Evolutionary conservation across 2,329 filamentous ascomycete species (phyloP).

Genomic region (Botrytis galanthina): DNA sequence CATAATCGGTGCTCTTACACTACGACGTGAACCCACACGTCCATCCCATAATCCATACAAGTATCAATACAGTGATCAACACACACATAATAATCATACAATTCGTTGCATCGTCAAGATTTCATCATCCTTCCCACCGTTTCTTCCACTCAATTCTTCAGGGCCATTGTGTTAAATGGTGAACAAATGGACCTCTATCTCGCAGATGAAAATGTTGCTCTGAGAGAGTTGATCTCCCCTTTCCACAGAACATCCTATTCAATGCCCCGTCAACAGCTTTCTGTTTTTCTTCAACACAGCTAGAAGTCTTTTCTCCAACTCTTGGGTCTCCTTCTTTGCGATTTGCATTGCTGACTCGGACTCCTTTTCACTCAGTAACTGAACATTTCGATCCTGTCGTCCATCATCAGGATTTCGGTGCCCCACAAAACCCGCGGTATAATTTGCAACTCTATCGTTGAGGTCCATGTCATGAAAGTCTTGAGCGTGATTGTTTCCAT

Average conservation of each 20-base stretch:
- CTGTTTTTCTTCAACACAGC: conserved; percentile 59
- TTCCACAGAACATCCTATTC: conserved; percentile 21
- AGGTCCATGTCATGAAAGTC: conserved; percentile 33
- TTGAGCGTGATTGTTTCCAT: conserved; percentile 25
- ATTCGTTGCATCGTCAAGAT: background rate
- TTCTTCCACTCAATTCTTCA: background rate
- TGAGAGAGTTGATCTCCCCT: background rate
- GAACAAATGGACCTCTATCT: background rate
- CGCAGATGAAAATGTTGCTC: background rate
- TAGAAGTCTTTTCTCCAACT: conserved; percentile 60
- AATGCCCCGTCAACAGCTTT: conserved; percentile 44
- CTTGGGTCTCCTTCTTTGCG: conserved; percentile 59
- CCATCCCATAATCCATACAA: background rate
- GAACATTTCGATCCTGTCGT: conserved; percentile 35
- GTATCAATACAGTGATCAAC: background rate
- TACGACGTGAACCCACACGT: background rate
- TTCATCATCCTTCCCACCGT: background rate
- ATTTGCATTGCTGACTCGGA: conserved; percentile 53
- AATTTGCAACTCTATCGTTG: conserved; percentile 34
- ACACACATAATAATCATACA: conserved; percentile 2
- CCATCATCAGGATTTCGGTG: conserved; percentile 34
- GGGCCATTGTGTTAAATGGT: background rate
- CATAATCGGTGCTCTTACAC: background rate
- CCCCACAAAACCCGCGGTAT: conserved; percentile 37
- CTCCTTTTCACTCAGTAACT: conserved; percentile 61